These are phyloP conservation scores for Periglandula ipomoeae DNA, from an alignment of 2,329 filamentous ascomycete species.

Conservation along the genomic window DNA sequence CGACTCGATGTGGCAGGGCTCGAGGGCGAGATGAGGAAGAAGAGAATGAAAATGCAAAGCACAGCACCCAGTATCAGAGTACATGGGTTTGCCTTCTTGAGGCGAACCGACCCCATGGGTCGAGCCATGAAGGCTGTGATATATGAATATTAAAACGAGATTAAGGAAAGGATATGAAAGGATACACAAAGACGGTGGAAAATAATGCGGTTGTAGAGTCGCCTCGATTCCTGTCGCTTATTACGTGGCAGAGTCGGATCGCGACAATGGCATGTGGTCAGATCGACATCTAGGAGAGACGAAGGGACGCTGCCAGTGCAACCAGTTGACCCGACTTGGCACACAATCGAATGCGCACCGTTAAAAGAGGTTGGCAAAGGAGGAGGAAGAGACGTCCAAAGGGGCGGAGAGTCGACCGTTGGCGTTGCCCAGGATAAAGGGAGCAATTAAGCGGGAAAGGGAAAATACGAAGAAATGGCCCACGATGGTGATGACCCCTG, in stretches of 20 bases:
- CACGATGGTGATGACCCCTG: conserved; percentile 1
- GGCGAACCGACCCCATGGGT: conserved; percentile 56
- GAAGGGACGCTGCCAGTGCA: neutral
- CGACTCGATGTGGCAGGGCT: conserved; percentile 35
- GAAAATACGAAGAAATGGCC: neutral
- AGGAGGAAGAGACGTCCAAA: neutral
- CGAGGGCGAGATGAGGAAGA: conserved; percentile 50
- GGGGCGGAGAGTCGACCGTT: neutral
- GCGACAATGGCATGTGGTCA: conserved; percentile 8
- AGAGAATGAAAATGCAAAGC: conserved; percentile 63
- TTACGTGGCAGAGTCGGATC: conserved; percentile 8
- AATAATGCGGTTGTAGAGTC: neutral
- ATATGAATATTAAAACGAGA: neutral
- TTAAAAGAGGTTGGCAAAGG: neutral
- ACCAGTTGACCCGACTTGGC: neutral
- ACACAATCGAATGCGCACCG: neutral
- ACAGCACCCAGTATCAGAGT: conserved; percentile 64
- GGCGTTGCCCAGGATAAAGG: neutral
- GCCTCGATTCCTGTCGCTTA: neutral
- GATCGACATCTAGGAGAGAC: neutral
- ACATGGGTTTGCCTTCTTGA: conserved; percentile 71
- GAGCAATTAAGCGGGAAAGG: neutral
- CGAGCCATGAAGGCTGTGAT: conserved; percentile 38
- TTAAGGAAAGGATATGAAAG: neutral
- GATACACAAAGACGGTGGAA: neutral